Evolutionary conservation across 2,329 filamentous ascomycete species (phyloP).

Genomic region (Calonectria fujianensis): DNA sequence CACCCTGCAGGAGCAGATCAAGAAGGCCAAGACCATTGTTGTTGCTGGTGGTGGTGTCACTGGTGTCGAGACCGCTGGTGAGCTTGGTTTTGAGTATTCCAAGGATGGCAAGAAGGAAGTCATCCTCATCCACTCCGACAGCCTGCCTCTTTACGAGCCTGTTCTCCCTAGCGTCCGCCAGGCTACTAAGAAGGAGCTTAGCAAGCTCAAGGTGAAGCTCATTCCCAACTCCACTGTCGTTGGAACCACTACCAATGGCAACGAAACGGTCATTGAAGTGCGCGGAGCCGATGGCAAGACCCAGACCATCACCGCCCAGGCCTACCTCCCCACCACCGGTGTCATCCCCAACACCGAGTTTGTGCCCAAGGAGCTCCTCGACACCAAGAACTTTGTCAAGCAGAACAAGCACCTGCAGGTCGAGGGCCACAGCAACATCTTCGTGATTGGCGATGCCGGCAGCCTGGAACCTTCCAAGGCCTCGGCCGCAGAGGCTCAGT

Average conservation of each 20-base stretch:
- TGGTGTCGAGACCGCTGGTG: constrained; percentile 70
- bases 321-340: constrained; percentile 70
- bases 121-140: constrained; percentile 63
- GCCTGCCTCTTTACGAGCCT: constrained; percentile 62
- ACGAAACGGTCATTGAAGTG: constrained; percentile 60
- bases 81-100: constrained; percentile 70
- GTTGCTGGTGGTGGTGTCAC: constrained; percentile 71
- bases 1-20: constrained; percentile 61
- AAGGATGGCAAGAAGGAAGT: constrained; percentile 66
- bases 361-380: constrained; percentile 61
- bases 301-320: constrained; percentile 63
- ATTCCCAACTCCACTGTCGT: constrained; percentile 63
- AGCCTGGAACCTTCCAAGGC: constrained; percentile 62
- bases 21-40: constrained; percentile 68
- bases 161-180: constrained; percentile 62
- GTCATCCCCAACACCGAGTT: constrained; percentile 67
- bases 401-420: constrained; percentile 62
- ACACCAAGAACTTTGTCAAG: constrained; percentile 59
- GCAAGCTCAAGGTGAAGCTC: constrained; percentile 66
- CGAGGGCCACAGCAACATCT: constrained; percentile 63
- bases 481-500: constrained; percentile 58
- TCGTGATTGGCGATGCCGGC: constrained; percentile 67
- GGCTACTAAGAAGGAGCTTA: constrained; percentile 62
- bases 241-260: constrained; percentile 48
- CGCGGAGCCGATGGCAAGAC: constrained; percentile 58